Base-by-base conservation (phyloP, 257 asterid species). In the Nicotiana noctiflora region DNA sequence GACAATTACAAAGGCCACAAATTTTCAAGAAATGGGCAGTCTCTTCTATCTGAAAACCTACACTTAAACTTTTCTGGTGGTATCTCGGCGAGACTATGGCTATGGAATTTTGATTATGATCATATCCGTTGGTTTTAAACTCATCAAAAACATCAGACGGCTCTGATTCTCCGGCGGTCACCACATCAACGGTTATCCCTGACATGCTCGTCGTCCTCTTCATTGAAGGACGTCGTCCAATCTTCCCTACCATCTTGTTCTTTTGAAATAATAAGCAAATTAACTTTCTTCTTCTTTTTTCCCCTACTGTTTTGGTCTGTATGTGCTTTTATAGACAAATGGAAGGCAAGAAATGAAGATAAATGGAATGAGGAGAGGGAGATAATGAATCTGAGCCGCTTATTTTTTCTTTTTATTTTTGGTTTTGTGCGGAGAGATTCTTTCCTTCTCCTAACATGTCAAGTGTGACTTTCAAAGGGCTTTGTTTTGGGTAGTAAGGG, bases 1-100 rank as follows among this genome's bases (percentile, higher is more conserved):
- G 89, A 76, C 92, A 87, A 81, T 81, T 80, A 82, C 95, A 91
- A 67, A 87, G 90, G 51, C 93, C 89, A 79, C 95, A 91, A 74
- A 74, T 82, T 84, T 82, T 84, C 88, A 91, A 79, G 81, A 91
- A 91, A 66, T 82, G 85, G n/a, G 88, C 52, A 21, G 82, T 82
- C 64, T 81, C n/a, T 11, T 40, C 86, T 4, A 81, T 81, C 18
- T 55, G 84, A 44, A 78, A 34, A 77, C 29, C 56, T 72, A 52
- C 76, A 27, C 66, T 79, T 9, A 79, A 37, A 53, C 80, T 70
- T 72, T 80, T 76, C 75, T 46, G 21, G 17, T 57, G 37, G 82
- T 80, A 81, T 82, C 91, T 85, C 0, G 92, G 93, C 13, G 90
- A 90, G 70, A 83, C 53, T 81, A 84, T 15, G 63, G 66, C 81